These are phyloP conservation scores for bread wheat (Triticum aestivum) DNA, from an alignment of 176 grass and related monocot genomes.

Conservation along the genomic window DNA sequence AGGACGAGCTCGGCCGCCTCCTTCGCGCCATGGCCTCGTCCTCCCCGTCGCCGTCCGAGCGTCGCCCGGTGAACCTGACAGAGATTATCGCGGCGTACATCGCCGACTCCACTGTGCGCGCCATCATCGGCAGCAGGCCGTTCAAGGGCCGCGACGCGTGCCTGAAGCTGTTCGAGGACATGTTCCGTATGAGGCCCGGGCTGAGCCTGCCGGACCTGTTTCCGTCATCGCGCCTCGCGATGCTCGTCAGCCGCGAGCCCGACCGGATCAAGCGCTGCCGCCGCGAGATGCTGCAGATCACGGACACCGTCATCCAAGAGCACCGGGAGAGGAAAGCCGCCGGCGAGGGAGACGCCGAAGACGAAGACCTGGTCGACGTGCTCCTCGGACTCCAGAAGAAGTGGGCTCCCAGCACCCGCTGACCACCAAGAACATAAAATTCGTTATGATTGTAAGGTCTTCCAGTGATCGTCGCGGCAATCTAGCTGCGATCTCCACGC, in stretches of 20 bases:
- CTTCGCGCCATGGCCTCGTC: conserved; percentile 7
- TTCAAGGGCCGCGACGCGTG: conserved; percentile 34
- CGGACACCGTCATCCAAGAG: conserved; percentile 41
- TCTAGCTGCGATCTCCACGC: not conserved
- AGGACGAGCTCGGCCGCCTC: conserved; percentile 26
- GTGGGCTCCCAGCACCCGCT: conserved; percentile 29
- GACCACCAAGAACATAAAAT: conserved; percentile 56
- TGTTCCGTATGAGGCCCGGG: conserved; percentile 40
- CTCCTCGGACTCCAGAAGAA: conserved; percentile 51
- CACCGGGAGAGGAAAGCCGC: conserved; percentile 20
- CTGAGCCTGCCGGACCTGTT: conserved; percentile 62
- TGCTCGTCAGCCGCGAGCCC: conserved; percentile 28
- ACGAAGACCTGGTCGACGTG: conserved; percentile 48
- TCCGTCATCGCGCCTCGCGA: conserved; percentile 49
- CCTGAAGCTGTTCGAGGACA: conserved; percentile 26
- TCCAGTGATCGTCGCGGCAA: not conserved
- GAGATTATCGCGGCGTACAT: not conserved
- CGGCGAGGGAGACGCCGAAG: not conserved
- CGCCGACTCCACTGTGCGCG: conserved; percentile 44
- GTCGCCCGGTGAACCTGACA: conserved; percentile 15
- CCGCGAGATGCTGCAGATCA: conserved; percentile 22
- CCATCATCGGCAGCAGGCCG: conserved; percentile 44
- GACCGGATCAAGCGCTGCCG: conserved; percentile 19
- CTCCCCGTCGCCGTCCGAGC: not conserved
- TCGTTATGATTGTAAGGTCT: conserved; percentile 40